These are phyloP conservation scores for Perkinsus marinus DNA, from an alignment of 169 alveolate genomes.

Conservation along the genomic window DNA sequence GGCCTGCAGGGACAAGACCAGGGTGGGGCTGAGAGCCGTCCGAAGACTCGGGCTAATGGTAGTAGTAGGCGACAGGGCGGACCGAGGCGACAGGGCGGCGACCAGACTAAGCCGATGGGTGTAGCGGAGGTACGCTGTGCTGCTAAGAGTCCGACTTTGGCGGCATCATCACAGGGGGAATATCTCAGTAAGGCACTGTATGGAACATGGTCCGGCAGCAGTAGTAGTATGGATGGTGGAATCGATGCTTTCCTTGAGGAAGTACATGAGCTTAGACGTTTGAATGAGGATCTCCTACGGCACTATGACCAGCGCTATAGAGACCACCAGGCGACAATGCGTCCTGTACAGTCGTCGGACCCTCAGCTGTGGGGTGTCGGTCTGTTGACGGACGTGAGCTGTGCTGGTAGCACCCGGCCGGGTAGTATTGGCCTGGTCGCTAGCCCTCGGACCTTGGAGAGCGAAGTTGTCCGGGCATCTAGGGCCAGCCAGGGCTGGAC, in stretches of 20 bases:
- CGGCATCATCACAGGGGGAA: too few species aligned
- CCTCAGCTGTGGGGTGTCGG: not conserved
- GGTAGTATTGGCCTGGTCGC: not conserved
- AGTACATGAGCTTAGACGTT: not conserved
- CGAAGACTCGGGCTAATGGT: not conserved
- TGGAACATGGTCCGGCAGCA: not conserved
- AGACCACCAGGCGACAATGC: not conserved
- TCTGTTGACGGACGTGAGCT: not conserved
- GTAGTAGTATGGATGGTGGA: not conserved
- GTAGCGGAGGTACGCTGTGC: not conserved
- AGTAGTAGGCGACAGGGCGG: not conserved
- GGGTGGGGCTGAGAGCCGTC: not conserved
- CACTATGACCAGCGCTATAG: not conserved
- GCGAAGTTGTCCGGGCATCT: too few species aligned
- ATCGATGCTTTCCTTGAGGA: not conserved
- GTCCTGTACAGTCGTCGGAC: too few species aligned
- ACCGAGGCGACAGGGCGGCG: too few species aligned
- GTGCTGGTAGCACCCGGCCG: not conserved
- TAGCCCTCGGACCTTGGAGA: not conserved
- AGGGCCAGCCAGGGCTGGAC: too few species aligned
- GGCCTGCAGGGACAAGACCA: not conserved
- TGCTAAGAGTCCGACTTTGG: not conserved
- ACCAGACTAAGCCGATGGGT: too few species aligned
- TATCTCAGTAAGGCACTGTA: too few species aligned
- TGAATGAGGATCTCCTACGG: not conserved